Evolutionary conservation across 1,284 basidiomycete species (phyloP), one percentile per base, ranked within the genome.

Genomic region (Singerocomus inundabilis): DNA sequence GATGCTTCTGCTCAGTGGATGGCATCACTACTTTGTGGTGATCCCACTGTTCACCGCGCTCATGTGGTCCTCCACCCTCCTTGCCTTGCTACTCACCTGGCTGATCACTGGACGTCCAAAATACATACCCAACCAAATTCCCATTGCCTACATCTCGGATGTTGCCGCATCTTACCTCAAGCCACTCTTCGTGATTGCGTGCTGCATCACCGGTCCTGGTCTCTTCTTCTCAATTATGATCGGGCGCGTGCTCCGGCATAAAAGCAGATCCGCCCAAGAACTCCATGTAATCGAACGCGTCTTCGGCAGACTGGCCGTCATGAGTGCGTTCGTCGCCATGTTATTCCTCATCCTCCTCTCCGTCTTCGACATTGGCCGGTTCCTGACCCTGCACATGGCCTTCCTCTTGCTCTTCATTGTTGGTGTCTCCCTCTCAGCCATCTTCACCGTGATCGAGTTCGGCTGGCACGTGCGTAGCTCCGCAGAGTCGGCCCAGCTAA

Each of bases 371-470:
- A 86, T 82, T 1, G 72, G 74, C 51, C 74, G 76, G 1, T 72
- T 79, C 60, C 56, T 71, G 3, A 73, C 60, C 13, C 56, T 73
- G 10, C 86, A 89, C 60, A 67, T 81, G 15, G 51, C 70, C 16
- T 88, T 85, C 57, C 74, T 89, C 21, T 72, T 87, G 32, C 68
- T 88, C 7, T 85, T 85, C 62, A 78, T 85, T 48, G 28, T 80
- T 24, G 83, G 83, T 11, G 80, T 88, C 1, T 79, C 74, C 2
- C 60, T 89, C 31, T 84, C 81, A 51, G 84, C 84, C 9, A 77
- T 89, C 33, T 88, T 88, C 68, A 84, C 84, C 5, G 71, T 87
- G n/a, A 51, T 78, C n/a, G 86, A 90, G 75, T 88, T 79, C 53
- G 73, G 77, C 5, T 87, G 82, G 82, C 72, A 88, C 42, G 76